Percentiles rank a stretch among this genome's conserved stretches.
phyloP scores from a whole-genome alignment of 495 filamentous ascomycete genomes.

The Trichoderma erinaceum region DNA sequence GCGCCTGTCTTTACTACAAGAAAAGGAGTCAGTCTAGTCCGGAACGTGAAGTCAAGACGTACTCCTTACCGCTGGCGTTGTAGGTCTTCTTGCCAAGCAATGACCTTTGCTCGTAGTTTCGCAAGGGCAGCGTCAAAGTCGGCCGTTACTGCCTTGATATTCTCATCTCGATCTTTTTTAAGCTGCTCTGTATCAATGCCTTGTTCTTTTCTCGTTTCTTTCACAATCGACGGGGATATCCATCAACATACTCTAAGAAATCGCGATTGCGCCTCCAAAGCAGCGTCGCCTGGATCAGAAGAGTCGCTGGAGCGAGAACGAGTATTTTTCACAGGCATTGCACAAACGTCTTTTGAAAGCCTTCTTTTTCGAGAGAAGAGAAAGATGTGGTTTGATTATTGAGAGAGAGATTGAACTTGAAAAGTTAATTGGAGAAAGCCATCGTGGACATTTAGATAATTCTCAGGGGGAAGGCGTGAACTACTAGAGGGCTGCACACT shows the following conservation, averaged over 20 bases:
- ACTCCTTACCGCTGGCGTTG: not conserved
- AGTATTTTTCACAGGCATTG: not conserved
- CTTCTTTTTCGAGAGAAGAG: not conserved
- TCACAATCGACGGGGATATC: not conserved
- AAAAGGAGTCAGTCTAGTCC: not conserved
- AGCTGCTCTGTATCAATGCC: not conserved
- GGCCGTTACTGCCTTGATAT: not conserved
- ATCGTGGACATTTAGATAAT: not conserved
- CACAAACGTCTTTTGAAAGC: not conserved
- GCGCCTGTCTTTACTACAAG: not conserved
- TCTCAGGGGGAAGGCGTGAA: not conserved
- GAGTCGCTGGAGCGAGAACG: conserved; percentile 1
- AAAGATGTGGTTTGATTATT: not conserved
- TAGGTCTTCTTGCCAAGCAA: not conserved
- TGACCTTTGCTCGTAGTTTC: not conserved
- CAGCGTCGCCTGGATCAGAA: not conserved
- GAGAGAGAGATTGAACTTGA: not conserved
- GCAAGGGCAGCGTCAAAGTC: not conserved
- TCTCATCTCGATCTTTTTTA: not conserved
- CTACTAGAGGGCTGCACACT: not conserved
- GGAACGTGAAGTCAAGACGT: not conserved
- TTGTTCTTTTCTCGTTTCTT: not conserved
- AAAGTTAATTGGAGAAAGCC: not conserved
- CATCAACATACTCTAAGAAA: not conserved
- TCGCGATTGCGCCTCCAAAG: not conserved